Base-by-base conservation (phyloP, 179 eudicot species). In the Camellia oleifera region DNA sequence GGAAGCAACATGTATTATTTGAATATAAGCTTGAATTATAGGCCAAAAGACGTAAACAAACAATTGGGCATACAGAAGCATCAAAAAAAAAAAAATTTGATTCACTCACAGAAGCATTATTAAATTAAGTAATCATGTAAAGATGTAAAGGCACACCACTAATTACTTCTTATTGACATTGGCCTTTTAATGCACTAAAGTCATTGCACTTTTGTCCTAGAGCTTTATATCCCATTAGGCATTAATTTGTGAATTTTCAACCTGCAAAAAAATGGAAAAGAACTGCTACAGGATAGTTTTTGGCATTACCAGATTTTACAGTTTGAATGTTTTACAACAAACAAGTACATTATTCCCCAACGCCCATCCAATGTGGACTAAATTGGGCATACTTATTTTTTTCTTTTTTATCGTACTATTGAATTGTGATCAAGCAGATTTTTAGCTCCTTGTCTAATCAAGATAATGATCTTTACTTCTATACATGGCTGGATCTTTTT, bases 11-110 rank as follows among this genome's bases (percentile, higher is more conserved):
- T n/a, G 53, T 50, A 42, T 7, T 72, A 40, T 45, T 53, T 44
- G 64, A 42, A 42, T 32, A 77, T 66, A 65, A 68, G 66, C 74
- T 46, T 79, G 17, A 58, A 61, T 14, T 62, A 79, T 20, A 58
- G 45, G 77, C 9, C n/a, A 8, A 60, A 23, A 62, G 18, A 20
- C 1, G 7, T 26, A 46, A 32, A 32, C 40, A 32, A 32, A 32
- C 40, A 32, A 32, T 32, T 32, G 40, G 40, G 40, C 40, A 32
- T 32, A 32, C 40, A 32, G 40, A 32, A 32, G 40, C 40, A 32
- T 32, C 40, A 32, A 32, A 32, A 32, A 32, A 32, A 32, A 26
- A 32, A 52, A 63, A 56, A 62, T 18, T 42, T 48, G 53, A 52
- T 50, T 26, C 40, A 32, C 40, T 32, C 40, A 32, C 40, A 32